Evolutionary conservation across 2,329 filamentous ascomycete genomes (phyloP).

Genomic region (Fusarium pilosicola): DNA sequence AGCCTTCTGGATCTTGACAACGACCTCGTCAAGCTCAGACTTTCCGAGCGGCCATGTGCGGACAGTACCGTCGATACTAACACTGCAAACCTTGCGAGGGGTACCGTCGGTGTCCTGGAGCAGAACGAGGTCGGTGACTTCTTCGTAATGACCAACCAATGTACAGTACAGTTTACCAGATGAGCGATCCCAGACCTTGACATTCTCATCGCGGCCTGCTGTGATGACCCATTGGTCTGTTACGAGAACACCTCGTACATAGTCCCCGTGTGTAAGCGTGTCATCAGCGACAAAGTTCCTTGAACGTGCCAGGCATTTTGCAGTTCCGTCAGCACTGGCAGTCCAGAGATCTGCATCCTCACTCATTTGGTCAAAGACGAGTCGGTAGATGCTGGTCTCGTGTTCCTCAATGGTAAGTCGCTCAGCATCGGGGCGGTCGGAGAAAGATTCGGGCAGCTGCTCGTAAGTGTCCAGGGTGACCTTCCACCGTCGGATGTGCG

Average conservation of each 20-base stretch:
- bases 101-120: slow-evolving; percentile 54
- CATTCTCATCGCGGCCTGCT: slow-evolving; percentile 88
- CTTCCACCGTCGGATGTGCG: slow-evolving; percentile 81
- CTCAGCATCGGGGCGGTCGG: slow-evolving; percentile 52
- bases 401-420: slow-evolving; percentile 76
- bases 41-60: slow-evolving; percentile 82
- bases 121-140: slow-evolving; percentile 83
- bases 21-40: slow-evolving; percentile 62
- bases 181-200: slow-evolving; percentile 86
- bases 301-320: slow-evolving; percentile 78
- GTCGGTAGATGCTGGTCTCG: slow-evolving; percentile 88
- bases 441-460: slow-evolving; percentile 62
- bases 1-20: slow-evolving; percentile 57
- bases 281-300: slow-evolving; percentile 78
- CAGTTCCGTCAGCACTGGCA: slow-evolving; percentile 88
- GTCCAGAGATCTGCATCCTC: slow-evolving; percentile 86
- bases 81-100: slow-evolving; percentile 73
- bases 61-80: slow-evolving; percentile 90
- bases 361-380: slow-evolving; percentile 73
- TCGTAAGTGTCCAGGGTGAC: slow-evolving; percentile 64
- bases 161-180: slow-evolving; percentile 78
- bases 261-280: slow-evolving; percentile 82
- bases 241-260: slow-evolving; percentile 84
- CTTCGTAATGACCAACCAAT: slow-evolving; percentile 89
- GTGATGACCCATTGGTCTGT: slow-evolving; percentile 84